Evolutionary conservation across 441 rosid species (phyloP).

Genomic region (Hypseocharis bilobata): DNA sequence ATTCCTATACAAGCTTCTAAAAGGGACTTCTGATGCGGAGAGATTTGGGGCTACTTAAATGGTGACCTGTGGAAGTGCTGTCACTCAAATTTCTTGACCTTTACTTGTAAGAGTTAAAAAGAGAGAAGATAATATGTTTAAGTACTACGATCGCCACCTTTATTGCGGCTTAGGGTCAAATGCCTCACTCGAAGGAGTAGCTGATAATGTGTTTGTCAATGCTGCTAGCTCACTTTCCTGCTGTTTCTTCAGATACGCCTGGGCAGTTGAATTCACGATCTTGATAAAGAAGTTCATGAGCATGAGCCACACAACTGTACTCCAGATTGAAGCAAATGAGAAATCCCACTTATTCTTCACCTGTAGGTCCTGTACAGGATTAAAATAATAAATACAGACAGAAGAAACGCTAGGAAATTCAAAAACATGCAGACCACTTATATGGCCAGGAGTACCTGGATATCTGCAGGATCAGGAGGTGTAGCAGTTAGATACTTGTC

Average conservation of each 20-base stretch:
- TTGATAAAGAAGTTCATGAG: conserved; percentile 81
- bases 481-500: conserved; percentile 55
- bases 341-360: conserved; percentile 62
- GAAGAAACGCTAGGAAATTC: background rate
- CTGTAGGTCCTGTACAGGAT: conserved; percentile 27
- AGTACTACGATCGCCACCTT: no score
- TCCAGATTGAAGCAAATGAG: conserved; percentile 81
- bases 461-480: conserved; percentile 41
- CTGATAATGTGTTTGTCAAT: conserved; percentile 24
- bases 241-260: conserved; percentile 52
- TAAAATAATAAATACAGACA: background rate
- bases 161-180: no score
- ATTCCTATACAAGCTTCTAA: background rate
- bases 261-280: conserved; percentile 80
- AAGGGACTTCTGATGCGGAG: background rate
- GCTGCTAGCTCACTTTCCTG: conserved; percentile 57
- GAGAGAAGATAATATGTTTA: no score
- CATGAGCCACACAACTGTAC: conserved; percentile 85
- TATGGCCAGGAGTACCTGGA: conserved; percentile 36
- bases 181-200: conserved; percentile 30
- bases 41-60: background rate
- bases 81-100: no score
- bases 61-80: background rate
- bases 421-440: background rate
- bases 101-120: no score